Percentiles rank a stretch among this genome's conserved stretches.
Evolutionary conservation across 1,284 basidiomycete genomes (phyloP).

Genomic region (Caloboletus firmus): DNA sequence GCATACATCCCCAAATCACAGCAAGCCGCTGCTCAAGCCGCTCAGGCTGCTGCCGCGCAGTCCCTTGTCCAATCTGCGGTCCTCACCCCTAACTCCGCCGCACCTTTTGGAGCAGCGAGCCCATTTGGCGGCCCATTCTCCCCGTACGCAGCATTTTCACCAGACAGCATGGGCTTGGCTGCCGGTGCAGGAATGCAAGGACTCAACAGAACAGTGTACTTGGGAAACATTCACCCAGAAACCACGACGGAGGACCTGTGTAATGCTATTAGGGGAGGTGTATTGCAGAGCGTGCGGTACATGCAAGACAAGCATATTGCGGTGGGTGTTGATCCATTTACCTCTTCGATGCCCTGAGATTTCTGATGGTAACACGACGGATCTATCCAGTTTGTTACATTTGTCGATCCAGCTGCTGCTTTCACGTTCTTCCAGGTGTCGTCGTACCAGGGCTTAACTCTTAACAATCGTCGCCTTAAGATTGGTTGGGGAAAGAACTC

Average conservation of each 20-base stretch:
- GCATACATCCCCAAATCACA: conserved; percentile 92
- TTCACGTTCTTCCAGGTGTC: conserved; percentile 91
- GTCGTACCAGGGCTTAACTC: conserved; percentile 80
- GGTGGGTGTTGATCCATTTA: conserved; percentile 43
- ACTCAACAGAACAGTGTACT: conserved; percentile 87
- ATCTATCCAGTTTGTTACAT: conserved; percentile 76
- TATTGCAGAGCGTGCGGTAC: conserved; percentile 86
- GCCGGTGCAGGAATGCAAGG: conserved; percentile 44
- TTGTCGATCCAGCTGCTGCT: conserved; percentile 85
- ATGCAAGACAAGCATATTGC: conserved; percentile 95
- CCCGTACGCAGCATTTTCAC: conserved; percentile 59
- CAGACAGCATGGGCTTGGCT: conserved; percentile 49
- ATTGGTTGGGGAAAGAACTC: conserved; percentile 95
- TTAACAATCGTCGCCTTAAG: conserved; percentile 90
- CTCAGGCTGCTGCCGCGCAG: conserved; percentile 79
- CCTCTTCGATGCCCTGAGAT: background rate
- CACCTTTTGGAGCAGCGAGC: conserved; percentile 23
- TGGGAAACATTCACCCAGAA: conserved; percentile 93
- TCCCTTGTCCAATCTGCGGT: conserved; percentile 65
- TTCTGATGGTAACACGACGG: conserved; percentile 8
- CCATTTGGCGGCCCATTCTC: conserved; percentile 47
- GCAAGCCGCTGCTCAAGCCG: conserved; percentile 79
- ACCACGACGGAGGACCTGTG: conserved; percentile 90
- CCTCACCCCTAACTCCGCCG: conserved; percentile 30
- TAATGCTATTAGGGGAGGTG: conserved; percentile 90